Evolutionary conservation across 164 flowering plant species (phyloP), one percentile per base, ranked within the genome.

Genomic region (Taxillus chinensis): DNA sequence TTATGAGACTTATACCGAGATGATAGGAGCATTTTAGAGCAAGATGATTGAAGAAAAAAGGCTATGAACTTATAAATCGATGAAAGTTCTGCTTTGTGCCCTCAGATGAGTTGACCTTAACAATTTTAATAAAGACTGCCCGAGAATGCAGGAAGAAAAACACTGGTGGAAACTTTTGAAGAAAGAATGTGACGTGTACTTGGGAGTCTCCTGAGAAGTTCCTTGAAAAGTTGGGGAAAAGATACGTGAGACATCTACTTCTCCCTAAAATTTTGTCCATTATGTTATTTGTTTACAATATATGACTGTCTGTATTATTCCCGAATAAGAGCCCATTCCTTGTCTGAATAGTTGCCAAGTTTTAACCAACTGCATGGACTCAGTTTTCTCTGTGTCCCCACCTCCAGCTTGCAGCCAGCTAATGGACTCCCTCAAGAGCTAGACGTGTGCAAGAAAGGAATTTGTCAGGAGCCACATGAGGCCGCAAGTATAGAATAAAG

Each of bases 51-150:
- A n/a, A n/a, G n/a, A n/a, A n/a, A 79, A 17, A 85, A 85, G 65
- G 93, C 92, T 48, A 83, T 86, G 84, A 61, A 74, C 67, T 3
- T 90, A 87, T 55, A 69, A 55, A 49, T 57, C 41, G 59, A 81
- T 90, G 90, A n/a, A 85, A 87, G 75, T 75, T 71, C n/a, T n/a
- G n/a, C 53, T 82, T 84, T 12, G 90, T 77, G 84, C 64, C 43
- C 8, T 7, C 93, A 93, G 9, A 87, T 62, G 71, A 84, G 77
- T 73, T 90, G 45, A 85, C 93, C 2, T 72, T 87, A 43, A 81
- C 78, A 16, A 83, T 90, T 68, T 62, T 90, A 71, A 83, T 90
- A 7, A 80, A 80, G 74, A 82, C 90, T 90, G n/a, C n/a, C n/a
- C 62, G 81, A 85, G 67, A 83, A 76, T 39, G 82, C 78, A 66